Conservation (phyloP, 2,329 filamentous ascomycete genomes). For the Cytospora leucostoma region DNA sequence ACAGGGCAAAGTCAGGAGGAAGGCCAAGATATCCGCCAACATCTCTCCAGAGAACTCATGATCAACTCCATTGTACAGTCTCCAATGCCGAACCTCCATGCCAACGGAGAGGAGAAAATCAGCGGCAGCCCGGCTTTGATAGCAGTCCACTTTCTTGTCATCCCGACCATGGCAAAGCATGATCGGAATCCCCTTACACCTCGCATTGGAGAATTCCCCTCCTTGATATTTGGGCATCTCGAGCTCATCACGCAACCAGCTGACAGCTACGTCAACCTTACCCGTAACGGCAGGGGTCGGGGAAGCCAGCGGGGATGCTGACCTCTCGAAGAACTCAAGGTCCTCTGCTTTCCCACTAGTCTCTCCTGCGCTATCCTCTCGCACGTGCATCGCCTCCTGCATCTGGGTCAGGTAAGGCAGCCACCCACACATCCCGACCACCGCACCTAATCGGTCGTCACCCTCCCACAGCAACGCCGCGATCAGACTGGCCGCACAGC, state of each 20-base stretch:
- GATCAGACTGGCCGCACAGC: slow-evolving; percentile 49
- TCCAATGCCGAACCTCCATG: slow-evolving; percentile 37
- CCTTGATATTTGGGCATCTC: slow-evolving; percentile 22
- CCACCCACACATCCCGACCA: slow-evolving; percentile 49
- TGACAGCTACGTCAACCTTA: slow-evolving; percentile 18
- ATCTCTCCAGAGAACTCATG: slow-evolving; percentile 50
- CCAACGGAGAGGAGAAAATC: slow-evolving; percentile 40
- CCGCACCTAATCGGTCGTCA: slow-evolving; percentile 37
- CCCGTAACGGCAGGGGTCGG: neutral
- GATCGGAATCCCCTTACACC: slow-evolving; percentile 39
- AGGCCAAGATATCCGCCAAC: slow-evolving; percentile 41
- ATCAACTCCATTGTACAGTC: slow-evolving; percentile 43
- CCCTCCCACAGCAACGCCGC: slow-evolving; percentile 48
- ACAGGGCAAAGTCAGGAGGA: slow-evolving; percentile 30
- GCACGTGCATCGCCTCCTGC: slow-evolving; percentile 28
- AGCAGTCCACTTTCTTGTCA: slow-evolving; percentile 44
- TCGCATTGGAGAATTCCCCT: neutral
- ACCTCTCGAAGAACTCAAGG: slow-evolving; percentile 27
- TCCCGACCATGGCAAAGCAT: slow-evolving; percentile 49
- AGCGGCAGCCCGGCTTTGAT: slow-evolving; percentile 39
- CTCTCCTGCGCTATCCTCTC: neutral
- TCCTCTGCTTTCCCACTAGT: slow-evolving; percentile 9
- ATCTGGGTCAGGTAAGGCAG: slow-evolving; percentile 44
- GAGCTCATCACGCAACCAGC: slow-evolving; percentile 31
- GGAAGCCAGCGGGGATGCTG: slow-evolving; percentile 1